Conservation (phyloP, 2,329 filamentous ascomycete species). For the Westerdykella sp. region DNA sequence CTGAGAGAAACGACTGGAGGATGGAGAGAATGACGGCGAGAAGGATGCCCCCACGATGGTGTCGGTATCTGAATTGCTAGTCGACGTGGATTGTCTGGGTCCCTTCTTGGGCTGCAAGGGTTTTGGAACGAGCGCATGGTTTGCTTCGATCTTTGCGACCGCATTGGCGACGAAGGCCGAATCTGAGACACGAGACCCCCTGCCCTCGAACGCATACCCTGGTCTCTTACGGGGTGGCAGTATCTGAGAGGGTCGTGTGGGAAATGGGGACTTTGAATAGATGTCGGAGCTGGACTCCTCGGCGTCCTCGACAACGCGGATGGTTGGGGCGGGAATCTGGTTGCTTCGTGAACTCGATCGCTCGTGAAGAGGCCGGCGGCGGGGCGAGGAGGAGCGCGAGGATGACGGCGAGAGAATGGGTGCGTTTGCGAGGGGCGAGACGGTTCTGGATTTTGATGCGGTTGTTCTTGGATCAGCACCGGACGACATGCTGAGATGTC, state of each 20-base stretch:
- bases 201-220: conserved; percentile 35
- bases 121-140: conserved; percentile 28
- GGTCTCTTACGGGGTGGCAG: conserved; percentile 34
- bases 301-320: conserved; percentile 38
- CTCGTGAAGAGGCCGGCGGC: conserved; percentile 34
- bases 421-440: conserved; percentile 23
- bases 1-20: conserved; percentile 35
- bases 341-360: conserved; percentile 35
- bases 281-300: conserved; percentile 30
- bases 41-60: conserved; percentile 21
- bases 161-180: conserved; percentile 31
- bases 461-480: conserved; percentile 18
- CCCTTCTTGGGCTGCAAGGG: conserved; percentile 30
- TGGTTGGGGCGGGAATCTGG: conserved; percentile 34
- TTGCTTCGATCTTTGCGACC: conserved; percentile 34
- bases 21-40: conserved; percentile 32
- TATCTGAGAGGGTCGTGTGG: conserved; percentile 36
- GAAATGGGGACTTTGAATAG: conserved; percentile 38
- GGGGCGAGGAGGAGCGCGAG: conserved; percentile 28
- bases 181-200: conserved; percentile 37
- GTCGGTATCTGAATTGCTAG: conserved; percentile 35
- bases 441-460: conserved; percentile 19
- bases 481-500: conserved; percentile 28
- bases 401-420: conserved; percentile 28
- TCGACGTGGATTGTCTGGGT: conserved; percentile 34